phyloP scores from a whole-genome alignment of 73 alveolate species.

The Paraurostyla sp. region DNA sequence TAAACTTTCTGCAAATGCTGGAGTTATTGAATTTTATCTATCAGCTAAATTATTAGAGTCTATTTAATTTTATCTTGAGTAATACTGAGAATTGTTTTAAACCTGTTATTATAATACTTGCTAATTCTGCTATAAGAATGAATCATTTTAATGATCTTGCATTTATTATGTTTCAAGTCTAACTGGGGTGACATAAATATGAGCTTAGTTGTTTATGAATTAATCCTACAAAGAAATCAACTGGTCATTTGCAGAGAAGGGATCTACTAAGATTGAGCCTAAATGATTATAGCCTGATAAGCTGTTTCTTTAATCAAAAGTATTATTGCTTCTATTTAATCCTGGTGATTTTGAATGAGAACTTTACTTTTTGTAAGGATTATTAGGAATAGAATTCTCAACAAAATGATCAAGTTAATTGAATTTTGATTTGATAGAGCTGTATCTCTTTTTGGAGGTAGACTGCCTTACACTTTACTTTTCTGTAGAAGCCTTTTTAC shows the following conservation, averaged over 20 bases:
- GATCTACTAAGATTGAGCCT: conserved; percentile 24
- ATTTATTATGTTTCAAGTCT: not conserved
- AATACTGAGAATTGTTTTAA: not conserved
- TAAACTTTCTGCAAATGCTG: not conserved
- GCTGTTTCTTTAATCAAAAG: not conserved
- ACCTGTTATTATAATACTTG: not conserved
- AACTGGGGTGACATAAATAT: not conserved
- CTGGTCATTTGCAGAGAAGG: conserved; percentile 27
- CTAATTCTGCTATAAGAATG: not conserved
- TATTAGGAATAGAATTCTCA: no score
- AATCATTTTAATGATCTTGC: not conserved
- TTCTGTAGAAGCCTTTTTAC: not conserved
- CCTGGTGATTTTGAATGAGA: no score
- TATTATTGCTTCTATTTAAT: no score
- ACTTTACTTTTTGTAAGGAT: no score
- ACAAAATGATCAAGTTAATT: conserved; percentile 14
- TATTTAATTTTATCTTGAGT: not conserved
- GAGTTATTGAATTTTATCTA: not conserved
- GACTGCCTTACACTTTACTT: not conserved
- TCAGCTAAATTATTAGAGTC: not conserved
- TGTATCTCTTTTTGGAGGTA: not conserved
- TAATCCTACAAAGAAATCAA: not conserved
- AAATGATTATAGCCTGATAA: not conserved
- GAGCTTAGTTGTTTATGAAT: not conserved
- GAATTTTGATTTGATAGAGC: not conserved